A percentile compares a stretch with the other conserved stretches of the same genome.
phyloP scores from a whole-genome alignment of 1,139 yeast species.

The Diutina mesorugosa region DNA sequence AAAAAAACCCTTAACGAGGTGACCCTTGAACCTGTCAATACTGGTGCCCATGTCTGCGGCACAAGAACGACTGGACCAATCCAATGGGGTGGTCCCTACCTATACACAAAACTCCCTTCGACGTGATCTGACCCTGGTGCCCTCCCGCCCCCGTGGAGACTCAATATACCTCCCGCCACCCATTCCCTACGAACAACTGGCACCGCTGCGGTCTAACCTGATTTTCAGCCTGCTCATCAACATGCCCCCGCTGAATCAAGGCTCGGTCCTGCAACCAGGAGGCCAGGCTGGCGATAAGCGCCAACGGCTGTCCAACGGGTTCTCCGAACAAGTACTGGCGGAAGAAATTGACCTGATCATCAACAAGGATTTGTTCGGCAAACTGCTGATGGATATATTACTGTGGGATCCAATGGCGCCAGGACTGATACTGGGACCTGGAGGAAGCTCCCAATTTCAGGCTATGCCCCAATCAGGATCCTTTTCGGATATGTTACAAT shows the following conservation, averaged over 20 bases:
- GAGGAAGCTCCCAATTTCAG: constrained; percentile 3
- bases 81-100: neutral
- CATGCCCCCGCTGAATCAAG: constrained; percentile 22
- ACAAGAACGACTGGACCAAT: neutral
- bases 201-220: constrained; percentile 24
- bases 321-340: constrained; percentile 3
- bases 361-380: constrained; percentile 6
- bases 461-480: constrained; percentile 10
- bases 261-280: constrained; percentile 10
- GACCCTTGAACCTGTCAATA: neutral
- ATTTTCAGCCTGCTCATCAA: constrained; percentile 30
- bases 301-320: constrained; percentile 1
- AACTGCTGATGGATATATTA: neutral
- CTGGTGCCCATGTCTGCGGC: neutral
- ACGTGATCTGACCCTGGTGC: neutral
- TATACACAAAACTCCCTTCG: neutral
- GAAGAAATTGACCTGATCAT: constrained; percentile 7
- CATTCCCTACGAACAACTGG: constrained; percentile 3
- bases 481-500: constrained; percentile 20
- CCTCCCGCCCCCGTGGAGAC: constrained; percentile 11
- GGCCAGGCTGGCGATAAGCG: neutral
- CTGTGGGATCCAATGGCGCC: constrained; percentile 3
- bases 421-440: constrained; percentile 3
- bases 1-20: neutral
- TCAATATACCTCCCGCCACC: constrained; percentile 16